Evolutionary conservation across 148 eudicot species (phyloP).

Genomic region (Vaccinium vitisidaea): DNA sequence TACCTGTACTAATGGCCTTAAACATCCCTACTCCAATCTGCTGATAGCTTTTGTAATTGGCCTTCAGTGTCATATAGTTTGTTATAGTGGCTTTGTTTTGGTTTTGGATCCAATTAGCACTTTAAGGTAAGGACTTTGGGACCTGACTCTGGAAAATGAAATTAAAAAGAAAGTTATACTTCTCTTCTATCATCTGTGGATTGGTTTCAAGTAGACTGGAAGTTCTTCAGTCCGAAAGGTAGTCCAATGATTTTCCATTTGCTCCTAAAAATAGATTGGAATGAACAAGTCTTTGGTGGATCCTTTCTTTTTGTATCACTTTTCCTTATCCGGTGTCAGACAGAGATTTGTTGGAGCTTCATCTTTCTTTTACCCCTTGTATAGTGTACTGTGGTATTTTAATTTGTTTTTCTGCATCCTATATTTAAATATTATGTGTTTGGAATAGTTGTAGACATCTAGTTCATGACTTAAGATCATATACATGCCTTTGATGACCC

Average conservation of each 20-base stretch:
- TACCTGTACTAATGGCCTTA: neutral
- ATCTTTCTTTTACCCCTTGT: too few species aligned
- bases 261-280: neutral
- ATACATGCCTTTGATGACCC: neutral
- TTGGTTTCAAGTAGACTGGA: neutral
- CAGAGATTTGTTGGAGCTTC: too few species aligned
- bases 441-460: neutral
- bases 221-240: neutral
- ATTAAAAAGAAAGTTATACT: neutral
- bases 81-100: neutral
- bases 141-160: neutral
- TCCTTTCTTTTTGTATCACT: neutral
- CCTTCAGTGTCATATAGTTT: neutral
- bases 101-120: neutral
- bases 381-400: too few species aligned
- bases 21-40: neutral
- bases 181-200: neutral
- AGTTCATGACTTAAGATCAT: neutral
- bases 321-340: neutral
- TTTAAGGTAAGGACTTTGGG: neutral
- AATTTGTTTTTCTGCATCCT: too few species aligned
- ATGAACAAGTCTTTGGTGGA: neutral
- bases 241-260: neutral
- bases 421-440: neutral
- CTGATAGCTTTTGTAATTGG: constrained; percentile 1